phyloP scores from a whole-genome alignment of 495 filamentous ascomycete genomes.

The Alectoria sarmentosa region DNA sequence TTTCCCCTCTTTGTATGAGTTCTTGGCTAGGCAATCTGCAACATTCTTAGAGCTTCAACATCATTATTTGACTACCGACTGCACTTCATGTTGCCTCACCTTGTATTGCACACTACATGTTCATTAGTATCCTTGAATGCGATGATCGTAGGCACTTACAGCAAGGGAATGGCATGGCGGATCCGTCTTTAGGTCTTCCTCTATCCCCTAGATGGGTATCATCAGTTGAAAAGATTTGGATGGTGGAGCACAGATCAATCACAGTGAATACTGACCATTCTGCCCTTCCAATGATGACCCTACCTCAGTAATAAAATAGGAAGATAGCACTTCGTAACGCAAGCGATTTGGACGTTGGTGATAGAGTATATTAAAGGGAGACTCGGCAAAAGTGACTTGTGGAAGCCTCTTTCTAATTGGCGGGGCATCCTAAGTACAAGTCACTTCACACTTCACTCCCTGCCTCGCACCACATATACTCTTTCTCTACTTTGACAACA shows the following conservation, averaged over 20 bases:
- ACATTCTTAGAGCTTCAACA: constrained; percentile 2
- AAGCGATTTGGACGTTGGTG: background rate
- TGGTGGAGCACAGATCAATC: background rate
- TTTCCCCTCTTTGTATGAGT: constrained; percentile 80
- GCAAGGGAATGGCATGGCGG: constrained; percentile 86
- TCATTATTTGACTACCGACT: constrained; percentile 19
- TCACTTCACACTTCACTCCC: background rate
- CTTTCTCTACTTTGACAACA: background rate
- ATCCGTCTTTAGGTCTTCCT: constrained; percentile 66
- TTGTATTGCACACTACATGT: constrained; percentile 77
- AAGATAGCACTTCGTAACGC: background rate
- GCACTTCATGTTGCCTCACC: constrained; percentile 39
- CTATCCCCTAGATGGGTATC: constrained; percentile 36
- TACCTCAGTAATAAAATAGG: background rate
- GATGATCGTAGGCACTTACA: constrained; percentile 45
- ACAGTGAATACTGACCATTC: constrained; percentile 6
- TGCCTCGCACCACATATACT: background rate
- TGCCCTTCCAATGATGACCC: background rate
- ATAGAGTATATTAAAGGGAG: background rate
- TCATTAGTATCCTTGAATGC: constrained; percentile 18
- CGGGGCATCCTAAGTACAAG: too few species aligned
- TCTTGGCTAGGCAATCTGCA: constrained; percentile 73
- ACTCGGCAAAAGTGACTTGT: background rate
- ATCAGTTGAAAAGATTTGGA: background rate
- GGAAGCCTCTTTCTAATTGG: constrained; percentile 17